A percentile compares a stretch with the other conserved stretches of the same genome.
phyloP scores from a whole-genome alignment of 306 rosid species.

The Inga laurina region DNA sequence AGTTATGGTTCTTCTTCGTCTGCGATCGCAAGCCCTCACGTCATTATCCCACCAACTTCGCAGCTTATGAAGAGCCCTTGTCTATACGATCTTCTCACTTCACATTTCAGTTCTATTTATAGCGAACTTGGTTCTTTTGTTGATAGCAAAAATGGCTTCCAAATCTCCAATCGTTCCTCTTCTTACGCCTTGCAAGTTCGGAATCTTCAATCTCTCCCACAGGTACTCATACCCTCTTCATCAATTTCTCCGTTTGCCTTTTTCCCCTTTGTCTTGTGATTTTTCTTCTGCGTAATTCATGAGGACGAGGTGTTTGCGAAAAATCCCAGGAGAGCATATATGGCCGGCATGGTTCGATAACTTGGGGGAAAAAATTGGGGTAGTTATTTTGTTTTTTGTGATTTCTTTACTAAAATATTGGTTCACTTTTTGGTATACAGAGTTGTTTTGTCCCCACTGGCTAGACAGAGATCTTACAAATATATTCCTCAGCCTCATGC shows the following conservation, averaged over 20 bases:
- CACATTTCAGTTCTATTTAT: not conserved
- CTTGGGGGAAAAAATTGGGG: not conserved
- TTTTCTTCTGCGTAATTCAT: not conserved
- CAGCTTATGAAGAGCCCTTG: not conserved
- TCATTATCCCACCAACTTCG: too few species aligned
- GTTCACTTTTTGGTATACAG: conserved; percentile 24
- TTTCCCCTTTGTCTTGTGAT: not conserved
- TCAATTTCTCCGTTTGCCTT: not conserved
- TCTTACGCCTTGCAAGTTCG: not conserved
- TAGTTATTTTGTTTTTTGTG: not conserved
- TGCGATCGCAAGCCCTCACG: too few species aligned
- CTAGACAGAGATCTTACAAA: conserved; percentile 44
- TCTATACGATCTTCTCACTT: not conserved
- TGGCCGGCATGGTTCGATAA: not conserved
- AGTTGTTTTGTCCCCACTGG: conserved; percentile 53
- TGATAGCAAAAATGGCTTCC: not conserved
- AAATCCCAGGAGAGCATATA: not conserved
- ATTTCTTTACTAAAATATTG: not conserved
- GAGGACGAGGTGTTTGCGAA: too few species aligned
- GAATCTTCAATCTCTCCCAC: not conserved
- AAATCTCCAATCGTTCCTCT: not conserved
- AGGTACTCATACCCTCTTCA: not conserved
- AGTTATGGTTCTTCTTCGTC: too few species aligned
- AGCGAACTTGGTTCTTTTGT: not conserved
- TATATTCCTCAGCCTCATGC: conserved; percentile 58